Percentiles rank a stretch among this genome's conserved stretches.
Evolutionary conservation across 768 basidiomycete species (phyloP).

Genomic region (Clitopilus passeckerianus): DNA sequence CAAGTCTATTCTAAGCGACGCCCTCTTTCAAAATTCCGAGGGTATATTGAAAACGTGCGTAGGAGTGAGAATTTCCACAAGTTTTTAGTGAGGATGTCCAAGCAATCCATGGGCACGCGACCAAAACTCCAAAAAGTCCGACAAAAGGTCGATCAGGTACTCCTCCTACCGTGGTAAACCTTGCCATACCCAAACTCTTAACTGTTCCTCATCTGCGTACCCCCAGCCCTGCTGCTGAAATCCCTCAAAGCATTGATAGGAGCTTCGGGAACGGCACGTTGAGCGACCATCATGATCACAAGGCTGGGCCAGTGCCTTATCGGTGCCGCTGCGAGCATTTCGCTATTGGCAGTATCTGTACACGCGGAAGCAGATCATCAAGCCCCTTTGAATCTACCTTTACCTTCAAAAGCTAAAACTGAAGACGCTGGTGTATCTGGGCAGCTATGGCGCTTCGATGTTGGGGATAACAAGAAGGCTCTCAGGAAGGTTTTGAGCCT

Average conservation of each 20-base stretch:
- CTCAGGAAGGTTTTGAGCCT: constrained; percentile 8
- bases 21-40: too few species aligned
- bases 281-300: constrained; percentile 1
- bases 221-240: background rate
- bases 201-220: background rate
- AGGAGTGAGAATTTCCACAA: too few species aligned
- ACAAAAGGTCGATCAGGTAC: background rate
- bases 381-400: constrained; percentile 2
- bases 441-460: constrained; percentile 14
- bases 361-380: constrained; percentile 9
- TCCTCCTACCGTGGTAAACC: background rate
- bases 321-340: constrained; percentile 7
- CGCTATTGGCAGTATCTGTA: constrained; percentile 8
- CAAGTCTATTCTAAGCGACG: too few species aligned
- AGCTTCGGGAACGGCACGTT: background rate
- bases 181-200: background rate
- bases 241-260: background rate
- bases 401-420: background rate
- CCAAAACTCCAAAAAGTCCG: background rate
- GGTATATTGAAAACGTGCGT: too few species aligned
- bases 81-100: background rate
- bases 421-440: constrained; percentile 7
- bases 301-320: constrained; percentile 2
- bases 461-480: background rate
- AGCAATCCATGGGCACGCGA: background rate